Percentiles rank a stretch among this genome's conserved stretches.
Evolutionary conservation across 1,139 yeast species (phyloP).

Genomic region (Suhomyces guaymorum): DNA sequence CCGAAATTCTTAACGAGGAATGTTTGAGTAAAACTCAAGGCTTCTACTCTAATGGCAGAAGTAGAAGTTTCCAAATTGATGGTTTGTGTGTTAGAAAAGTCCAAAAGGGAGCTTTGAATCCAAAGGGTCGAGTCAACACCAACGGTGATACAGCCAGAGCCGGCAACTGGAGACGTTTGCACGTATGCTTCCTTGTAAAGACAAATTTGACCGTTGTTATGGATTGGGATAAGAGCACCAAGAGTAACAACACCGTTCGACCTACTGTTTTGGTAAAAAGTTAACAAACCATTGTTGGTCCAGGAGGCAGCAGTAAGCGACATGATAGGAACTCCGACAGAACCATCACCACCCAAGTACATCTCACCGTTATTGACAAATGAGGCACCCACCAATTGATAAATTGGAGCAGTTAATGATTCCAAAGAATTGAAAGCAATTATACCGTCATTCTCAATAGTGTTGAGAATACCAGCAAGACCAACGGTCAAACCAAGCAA

Average conservation of each 20-base stretch:
- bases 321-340: constrained; percentile 14
- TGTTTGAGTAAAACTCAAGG: constrained; percentile 21
- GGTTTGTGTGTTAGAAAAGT: constrained; percentile 15
- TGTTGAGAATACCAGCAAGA: constrained; percentile 11
- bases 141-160: constrained; percentile 19
- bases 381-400: constrained; percentile 11
- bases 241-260: constrained; percentile 12
- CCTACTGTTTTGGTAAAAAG: constrained; percentile 14
- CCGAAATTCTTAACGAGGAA: constrained; percentile 34
- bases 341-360: constrained; percentile 15
- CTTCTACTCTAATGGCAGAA: constrained; percentile 17
- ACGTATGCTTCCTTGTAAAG: constrained; percentile 15
- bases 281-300: constrained; percentile 17
- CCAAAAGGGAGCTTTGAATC: constrained; percentile 12
- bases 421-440: constrained; percentile 15
- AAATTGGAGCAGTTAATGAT: constrained; percentile 14
- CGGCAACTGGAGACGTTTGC: constrained; percentile 16
- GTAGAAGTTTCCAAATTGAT: constrained; percentile 15
- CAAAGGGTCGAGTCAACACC: constrained; percentile 12
- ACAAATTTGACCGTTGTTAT: constrained; percentile 19
- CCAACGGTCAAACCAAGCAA: constrained; percentile 14
- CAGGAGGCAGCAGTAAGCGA: constrained; percentile 14
- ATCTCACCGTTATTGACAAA: constrained; percentile 17
- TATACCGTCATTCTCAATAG: constrained; percentile 15
- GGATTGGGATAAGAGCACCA: constrained; percentile 12